phyloP scores from a whole-genome alignment of 352 stramenopile genomes.

The Elongisporangium undulatum region DNA sequence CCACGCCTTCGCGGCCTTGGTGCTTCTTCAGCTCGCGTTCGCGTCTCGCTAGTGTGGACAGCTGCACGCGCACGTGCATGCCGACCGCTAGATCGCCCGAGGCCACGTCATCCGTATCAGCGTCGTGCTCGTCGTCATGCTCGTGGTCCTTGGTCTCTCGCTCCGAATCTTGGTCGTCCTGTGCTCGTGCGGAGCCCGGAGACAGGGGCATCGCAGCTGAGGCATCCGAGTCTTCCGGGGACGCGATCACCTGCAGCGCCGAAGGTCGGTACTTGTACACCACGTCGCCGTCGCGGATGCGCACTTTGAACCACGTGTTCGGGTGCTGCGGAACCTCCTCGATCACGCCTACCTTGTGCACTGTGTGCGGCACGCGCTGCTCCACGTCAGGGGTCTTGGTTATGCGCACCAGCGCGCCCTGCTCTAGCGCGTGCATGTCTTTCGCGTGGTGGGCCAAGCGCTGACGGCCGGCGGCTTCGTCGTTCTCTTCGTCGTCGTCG shows the following conservation, averaged over 20 bases:
- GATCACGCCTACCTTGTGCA: conserved; percentile 74
- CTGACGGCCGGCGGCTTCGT: conserved; percentile 12
- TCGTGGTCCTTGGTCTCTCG: conserved; percentile 11
- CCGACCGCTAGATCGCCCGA: conserved; percentile 30
- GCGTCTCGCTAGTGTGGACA: conserved; percentile 31
- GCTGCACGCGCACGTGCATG: conserved; percentile 50
- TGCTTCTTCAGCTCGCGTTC: conserved; percentile 72
- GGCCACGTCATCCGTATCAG: conserved; percentile 23
- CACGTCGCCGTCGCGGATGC: conserved; percentile 78
- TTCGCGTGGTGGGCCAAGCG: background rate
- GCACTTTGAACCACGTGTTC: conserved; percentile 86
- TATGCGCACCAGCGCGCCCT: conserved; percentile 67
- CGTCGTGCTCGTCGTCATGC: conserved; percentile 44
- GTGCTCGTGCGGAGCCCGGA: conserved; percentile 13
- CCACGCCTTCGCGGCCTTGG: conserved; percentile 57
- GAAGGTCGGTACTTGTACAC: conserved; percentile 87
- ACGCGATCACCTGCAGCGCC: conserved; percentile 50
- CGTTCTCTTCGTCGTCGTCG: conserved; percentile 20
- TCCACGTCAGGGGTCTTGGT: conserved; percentile 73
- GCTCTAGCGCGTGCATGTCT: conserved; percentile 47
- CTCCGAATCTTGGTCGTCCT: conserved; percentile 12
- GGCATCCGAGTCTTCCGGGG: conserved; percentile 19
- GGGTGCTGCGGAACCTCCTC: conserved; percentile 79
- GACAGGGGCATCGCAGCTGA: conserved; percentile 10
- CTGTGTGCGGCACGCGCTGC: conserved; percentile 77